These are phyloP conservation scores for Pouteria campechiana DNA, from an alignment of 179 eudicot species.

Conservation along the genomic window DNA sequence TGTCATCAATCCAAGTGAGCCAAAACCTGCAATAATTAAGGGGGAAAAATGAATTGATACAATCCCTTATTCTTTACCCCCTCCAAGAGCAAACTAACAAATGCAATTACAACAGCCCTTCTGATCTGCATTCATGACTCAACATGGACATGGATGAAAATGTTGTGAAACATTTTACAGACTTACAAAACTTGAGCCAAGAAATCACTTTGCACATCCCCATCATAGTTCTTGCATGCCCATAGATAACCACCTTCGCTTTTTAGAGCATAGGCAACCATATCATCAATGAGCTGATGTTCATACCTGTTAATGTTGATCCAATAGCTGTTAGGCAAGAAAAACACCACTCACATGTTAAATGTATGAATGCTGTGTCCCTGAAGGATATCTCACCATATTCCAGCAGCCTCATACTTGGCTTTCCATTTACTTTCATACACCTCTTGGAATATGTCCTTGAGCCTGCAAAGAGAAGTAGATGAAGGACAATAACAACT, in stretches of 20 bases:
- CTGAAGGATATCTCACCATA: constrained; percentile 85
- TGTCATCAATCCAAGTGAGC: constrained; percentile 96
- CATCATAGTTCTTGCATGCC: constrained; percentile 99
- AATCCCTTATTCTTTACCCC: no score
- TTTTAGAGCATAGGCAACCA: constrained; percentile 98
- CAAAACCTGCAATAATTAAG: constrained; percentile 58
- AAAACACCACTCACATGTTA: not conserved
- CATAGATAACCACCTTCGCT: constrained; percentile 98
- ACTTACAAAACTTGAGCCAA: constrained; percentile 73
- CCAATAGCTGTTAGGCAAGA: no score
- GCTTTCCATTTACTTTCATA: constrained; percentile 82
- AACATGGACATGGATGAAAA: no score
- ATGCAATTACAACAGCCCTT: no score
- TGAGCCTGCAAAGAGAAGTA: constrained; percentile 41
- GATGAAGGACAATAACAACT: not conserved
- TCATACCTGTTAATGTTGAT: constrained; percentile 84
- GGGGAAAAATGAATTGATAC: constrained; percentile 1
- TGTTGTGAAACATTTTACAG: not conserved
- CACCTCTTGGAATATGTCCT: constrained; percentile 97
- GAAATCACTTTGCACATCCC: constrained; percentile 98
- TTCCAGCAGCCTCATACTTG: constrained; percentile 80
- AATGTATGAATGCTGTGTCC: no score
- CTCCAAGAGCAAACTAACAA: no score
- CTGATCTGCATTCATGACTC: no score
- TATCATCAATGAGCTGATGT: constrained; percentile 97